phyloP scores from a whole-genome alignment of 2,329 filamentous ascomycete genomes.

The Apiospora koreana region DNA sequence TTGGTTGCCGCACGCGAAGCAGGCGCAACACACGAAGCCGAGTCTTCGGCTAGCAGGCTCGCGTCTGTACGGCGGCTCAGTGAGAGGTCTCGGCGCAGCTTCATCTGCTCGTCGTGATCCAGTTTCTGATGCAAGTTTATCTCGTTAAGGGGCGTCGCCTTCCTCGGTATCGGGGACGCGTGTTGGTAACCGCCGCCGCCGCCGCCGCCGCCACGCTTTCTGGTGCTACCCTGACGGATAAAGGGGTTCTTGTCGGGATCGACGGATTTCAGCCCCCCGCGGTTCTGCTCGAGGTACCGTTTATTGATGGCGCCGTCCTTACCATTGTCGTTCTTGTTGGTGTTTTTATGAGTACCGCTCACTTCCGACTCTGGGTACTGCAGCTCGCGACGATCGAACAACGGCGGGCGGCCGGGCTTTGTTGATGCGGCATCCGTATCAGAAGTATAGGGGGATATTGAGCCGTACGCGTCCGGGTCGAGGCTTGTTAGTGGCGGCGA shows the following conservation, averaged over 20 bases:
- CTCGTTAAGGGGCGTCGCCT: neutral
- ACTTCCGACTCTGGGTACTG: neutral
- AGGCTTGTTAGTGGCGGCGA: neutral
- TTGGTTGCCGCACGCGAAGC: neutral
- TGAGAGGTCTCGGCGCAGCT: neutral
- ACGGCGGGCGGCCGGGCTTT: neutral
- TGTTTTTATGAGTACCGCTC: neutral
- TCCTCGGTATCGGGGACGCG: no score
- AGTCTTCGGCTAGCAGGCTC: neutral
- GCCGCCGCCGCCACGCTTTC: neutral
- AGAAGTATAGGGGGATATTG: neutral
- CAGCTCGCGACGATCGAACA: neutral
- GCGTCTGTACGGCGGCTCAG: neutral
- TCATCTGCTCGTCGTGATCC: neutral
- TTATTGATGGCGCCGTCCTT: neutral
- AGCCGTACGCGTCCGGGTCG: neutral
- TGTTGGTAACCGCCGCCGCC: neutral
- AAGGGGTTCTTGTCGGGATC: neutral
- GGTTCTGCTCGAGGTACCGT: neutral
- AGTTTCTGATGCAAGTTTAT: neutral
- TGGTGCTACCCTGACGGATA: neutral
- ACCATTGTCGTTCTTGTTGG: neutral
- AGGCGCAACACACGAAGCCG: neutral
- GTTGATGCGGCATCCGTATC: neutral
- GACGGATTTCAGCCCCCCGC: neutral